phyloP scores from a whole-genome alignment of 768 basidiomycete species.

The Mycena olivaceomarginata region DNA sequence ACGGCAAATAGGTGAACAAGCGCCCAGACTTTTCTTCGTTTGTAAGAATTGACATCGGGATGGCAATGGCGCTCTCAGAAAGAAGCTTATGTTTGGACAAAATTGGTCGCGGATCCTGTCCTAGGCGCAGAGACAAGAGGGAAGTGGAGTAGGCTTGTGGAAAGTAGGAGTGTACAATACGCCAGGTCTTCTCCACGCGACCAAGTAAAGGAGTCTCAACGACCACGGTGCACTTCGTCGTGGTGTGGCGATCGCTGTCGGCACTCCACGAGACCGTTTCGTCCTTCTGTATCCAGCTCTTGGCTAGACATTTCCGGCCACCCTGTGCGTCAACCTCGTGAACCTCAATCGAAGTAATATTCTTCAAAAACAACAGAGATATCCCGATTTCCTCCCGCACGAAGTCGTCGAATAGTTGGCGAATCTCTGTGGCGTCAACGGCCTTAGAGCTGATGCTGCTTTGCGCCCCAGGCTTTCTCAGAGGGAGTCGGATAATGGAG shows the following conservation, averaged over 20 bases:
- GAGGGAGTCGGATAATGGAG: conserved; percentile 68
- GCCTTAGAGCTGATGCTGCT: conserved; percentile 60
- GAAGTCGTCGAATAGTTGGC: conserved; percentile 62
- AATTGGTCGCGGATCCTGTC: conserved; percentile 46
- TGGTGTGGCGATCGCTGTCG: conserved; percentile 38
- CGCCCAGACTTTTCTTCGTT: conserved; percentile 53
- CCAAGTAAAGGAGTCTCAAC: conserved; percentile 43
- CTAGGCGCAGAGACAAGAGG: conserved; percentile 50
- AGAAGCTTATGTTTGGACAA: conserved; percentile 64
- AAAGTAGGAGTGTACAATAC: conserved; percentile 56
- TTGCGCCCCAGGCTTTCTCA: conserved; percentile 54
- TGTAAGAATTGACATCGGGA: conserved; percentile 49
- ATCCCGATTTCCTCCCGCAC: conserved; percentile 61
- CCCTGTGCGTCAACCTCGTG: conserved; percentile 57
- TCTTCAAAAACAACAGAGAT: conserved; percentile 64
- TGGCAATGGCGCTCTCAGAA: conserved; percentile 61
- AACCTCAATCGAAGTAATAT: conserved; percentile 63
- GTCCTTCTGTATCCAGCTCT: conserved; percentile 30
- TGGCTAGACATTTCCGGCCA: conserved; percentile 38
- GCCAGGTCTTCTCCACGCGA: conserved; percentile 54
- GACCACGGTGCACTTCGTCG: conserved; percentile 41
- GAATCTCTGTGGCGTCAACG: conserved; percentile 57
- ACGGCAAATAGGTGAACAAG: conserved; percentile 69
- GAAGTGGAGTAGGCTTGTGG: conserved; percentile 48
- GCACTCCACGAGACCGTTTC: conserved; percentile 21